phyloP scores from a whole-genome alignment of 2,329 filamentous ascomycete genomes.

The Botrytis medusae region DNA sequence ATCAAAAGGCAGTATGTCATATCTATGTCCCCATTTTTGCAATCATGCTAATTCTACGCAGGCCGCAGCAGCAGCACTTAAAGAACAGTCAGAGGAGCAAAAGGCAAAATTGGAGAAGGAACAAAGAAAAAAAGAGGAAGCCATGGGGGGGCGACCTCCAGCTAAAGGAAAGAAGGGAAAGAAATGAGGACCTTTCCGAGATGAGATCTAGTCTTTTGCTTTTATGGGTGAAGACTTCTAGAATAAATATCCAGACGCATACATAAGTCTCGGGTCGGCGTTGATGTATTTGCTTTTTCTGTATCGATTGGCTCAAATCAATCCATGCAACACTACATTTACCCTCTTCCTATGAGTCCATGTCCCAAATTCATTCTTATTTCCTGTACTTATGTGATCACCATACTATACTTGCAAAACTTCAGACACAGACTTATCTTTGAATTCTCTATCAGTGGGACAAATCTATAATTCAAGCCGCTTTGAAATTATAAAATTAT shows the following conservation, averaged over 20 bases:
- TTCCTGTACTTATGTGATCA: not conserved
- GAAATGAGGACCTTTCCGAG: conserved; percentile 5
- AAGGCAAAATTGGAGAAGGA: conserved; percentile 45
- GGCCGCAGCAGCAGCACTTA: conserved; percentile 43
- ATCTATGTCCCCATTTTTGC: not conserved
- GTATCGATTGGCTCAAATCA: not conserved
- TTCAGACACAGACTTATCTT: not conserved
- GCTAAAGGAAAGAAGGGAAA: conserved; percentile 20
- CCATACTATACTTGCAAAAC: not conserved
- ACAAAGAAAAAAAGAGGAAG: conserved; percentile 44
- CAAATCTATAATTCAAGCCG: not conserved
- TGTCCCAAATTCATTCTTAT: not conserved
- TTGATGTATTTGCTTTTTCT: not conserved
- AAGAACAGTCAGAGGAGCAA: conserved; percentile 45
- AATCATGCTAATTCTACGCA: conserved; percentile 32
- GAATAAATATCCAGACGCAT: conserved; percentile 1
- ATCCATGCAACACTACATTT: not conserved
- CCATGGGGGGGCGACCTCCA: conserved; percentile 28
- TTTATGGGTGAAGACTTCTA: conserved; percentile 5
- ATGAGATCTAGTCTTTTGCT: not conserved
- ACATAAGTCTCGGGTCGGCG: not conserved
- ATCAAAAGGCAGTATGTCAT: conserved; percentile 70
- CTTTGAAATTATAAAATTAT: not conserved
- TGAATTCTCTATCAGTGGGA: not conserved
- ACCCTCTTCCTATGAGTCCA: not conserved